phyloP scores from a whole-genome alignment of 345 rosid genomes.

The Syzygium oleosum region DNA sequence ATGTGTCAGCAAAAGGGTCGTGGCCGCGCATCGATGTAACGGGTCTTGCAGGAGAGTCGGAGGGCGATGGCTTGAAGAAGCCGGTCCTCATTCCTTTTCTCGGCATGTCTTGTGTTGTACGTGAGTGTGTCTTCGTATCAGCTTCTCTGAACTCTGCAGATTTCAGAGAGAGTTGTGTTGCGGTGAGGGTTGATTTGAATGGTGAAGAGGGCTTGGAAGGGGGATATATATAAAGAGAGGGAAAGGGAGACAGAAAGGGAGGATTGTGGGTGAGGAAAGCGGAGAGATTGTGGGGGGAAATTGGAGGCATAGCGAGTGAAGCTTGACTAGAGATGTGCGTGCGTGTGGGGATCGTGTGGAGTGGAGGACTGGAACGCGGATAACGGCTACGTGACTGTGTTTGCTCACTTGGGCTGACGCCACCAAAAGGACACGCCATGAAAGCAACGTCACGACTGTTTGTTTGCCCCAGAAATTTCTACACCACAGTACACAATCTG shows the following conservation, averaged over 20 bases:
- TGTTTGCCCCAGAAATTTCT: too few species aligned
- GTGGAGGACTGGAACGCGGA: neutral
- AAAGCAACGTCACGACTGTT: neutral
- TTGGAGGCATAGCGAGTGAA: neutral
- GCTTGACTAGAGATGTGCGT: neutral
- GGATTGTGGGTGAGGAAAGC: neutral
- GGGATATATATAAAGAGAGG: neutral
- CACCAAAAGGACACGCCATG: neutral
- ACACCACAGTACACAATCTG: too few species aligned
- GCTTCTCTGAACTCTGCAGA: neutral
- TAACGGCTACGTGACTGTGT: neutral
- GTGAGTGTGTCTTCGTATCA: neutral
- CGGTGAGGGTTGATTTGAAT: neutral
- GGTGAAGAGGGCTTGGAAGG: neutral
- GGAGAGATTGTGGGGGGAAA: neutral
- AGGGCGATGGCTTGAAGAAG: conserved; percentile 4
- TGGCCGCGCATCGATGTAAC: neutral
- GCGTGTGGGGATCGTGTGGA: neutral
- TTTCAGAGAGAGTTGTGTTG: neutral
- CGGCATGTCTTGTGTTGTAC: neutral
- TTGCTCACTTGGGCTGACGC: neutral
- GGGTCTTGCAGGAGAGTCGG: neutral
- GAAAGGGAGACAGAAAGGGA: neutral
- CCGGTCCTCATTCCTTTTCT: conserved; percentile 1
- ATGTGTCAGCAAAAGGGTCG: neutral